These are phyloP conservation scores for Grosmannia huntii DNA, from an alignment of 2,329 filamentous ascomycete species.

Conservation along the genomic window DNA sequence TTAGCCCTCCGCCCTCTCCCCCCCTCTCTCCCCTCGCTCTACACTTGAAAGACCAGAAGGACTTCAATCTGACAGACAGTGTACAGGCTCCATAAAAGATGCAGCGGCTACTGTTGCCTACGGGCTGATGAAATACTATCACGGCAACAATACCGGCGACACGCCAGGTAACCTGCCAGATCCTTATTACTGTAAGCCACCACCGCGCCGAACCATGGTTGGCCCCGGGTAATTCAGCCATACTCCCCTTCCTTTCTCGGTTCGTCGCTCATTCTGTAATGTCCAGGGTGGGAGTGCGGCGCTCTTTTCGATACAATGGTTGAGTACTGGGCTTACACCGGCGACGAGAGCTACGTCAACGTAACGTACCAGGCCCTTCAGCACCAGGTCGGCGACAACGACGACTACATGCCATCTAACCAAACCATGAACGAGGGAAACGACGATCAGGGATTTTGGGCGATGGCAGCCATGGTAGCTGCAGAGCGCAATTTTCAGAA, in stretches of 20 bases:
- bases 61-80: neutral
- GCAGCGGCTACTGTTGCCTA: constrained; percentile 35
- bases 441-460: constrained; percentile 68
- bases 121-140: constrained; percentile 34
- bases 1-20: neutral
- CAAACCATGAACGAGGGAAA: constrained; percentile 54
- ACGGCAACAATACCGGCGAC: constrained; percentile 34
- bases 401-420: constrained; percentile 68
- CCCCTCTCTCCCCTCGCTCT: neutral
- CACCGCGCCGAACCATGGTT: too few species aligned
- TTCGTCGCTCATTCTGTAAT: neutral
- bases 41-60: too few species aligned
- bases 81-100: constrained; percentile 32
- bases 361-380: constrained; percentile 55
- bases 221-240: neutral
- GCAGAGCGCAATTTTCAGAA: constrained; percentile 56
- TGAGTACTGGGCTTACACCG: constrained; percentile 57
- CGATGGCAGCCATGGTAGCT: constrained; percentile 54
- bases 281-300: constrained; percentile 57
- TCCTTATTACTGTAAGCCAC: constrained; percentile 11
- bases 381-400: constrained; percentile 58
- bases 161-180: constrained; percentile 29
- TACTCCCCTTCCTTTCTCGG: neutral
- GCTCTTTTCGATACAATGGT: constrained; percentile 60
- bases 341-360: constrained; percentile 54